Conservation (phyloP, 495 filamentous ascomycete genomes). For the Xylaria intraflava region DNA sequence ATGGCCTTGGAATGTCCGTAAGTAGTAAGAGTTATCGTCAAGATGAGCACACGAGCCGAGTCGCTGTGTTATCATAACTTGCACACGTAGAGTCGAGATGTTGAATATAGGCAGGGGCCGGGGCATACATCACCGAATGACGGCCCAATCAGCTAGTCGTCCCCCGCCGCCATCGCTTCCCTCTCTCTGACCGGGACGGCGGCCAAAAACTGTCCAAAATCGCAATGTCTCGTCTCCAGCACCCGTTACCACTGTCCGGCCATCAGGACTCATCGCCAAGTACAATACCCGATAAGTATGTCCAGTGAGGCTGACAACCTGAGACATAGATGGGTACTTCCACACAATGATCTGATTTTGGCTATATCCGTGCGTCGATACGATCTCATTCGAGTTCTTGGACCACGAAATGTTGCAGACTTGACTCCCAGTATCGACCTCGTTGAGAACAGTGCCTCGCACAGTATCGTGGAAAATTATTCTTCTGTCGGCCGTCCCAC, state of each 20-base stretch:
- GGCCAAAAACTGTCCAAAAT: conserved; percentile 90
- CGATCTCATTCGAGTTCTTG: conserved; percentile 93
- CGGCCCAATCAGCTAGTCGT: conserved; percentile 60
- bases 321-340: conserved; percentile 97
- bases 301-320: conserved; percentile 87
- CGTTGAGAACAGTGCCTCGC: conserved; percentile 66
- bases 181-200: conserved; percentile 53
- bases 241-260: conserved; percentile 86
- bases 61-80: conserved; percentile 1
- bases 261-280: conserved; percentile 94
- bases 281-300: conserved; percentile 96
- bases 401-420: conserved; percentile 96
- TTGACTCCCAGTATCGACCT: conserved; percentile 91
- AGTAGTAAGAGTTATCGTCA: conserved; percentile 5
- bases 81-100: conserved; percentile 8
- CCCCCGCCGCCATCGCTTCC: conserved; percentile 46
- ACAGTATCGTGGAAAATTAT: conserved; percentile 98
- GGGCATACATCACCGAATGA: conserved; percentile 50
- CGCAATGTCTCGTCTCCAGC: conserved; percentile 92
- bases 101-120: not conserved
- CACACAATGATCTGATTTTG: conserved; percentile 98
- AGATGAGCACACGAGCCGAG: conserved; percentile 14
- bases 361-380: conserved; percentile 93
- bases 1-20: conserved; percentile 1
- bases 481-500: conserved; percentile 87